Conservation (phyloP, 345 rosid species). For the Alliaria petiolata region DNA sequence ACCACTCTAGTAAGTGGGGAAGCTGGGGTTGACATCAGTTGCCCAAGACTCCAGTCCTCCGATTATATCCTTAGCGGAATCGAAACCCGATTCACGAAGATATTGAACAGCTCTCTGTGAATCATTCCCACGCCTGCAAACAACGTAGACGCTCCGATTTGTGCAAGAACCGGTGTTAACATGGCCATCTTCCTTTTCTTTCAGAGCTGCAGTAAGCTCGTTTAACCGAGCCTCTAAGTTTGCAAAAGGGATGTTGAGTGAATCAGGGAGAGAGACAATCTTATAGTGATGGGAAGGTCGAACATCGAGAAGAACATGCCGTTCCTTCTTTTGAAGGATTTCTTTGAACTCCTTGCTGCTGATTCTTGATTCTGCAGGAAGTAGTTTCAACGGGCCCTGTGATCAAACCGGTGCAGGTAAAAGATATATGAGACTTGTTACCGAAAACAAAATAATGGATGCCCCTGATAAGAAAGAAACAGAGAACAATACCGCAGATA, state of each 20-base stretch:
- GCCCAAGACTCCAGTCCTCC: slow-evolving; percentile 92
- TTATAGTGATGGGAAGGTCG: slow-evolving; percentile 81
- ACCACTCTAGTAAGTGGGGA: slow-evolving; percentile 68
- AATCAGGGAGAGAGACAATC: slow-evolving; percentile 79
- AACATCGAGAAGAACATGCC: slow-evolving; percentile 66
- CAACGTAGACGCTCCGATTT: slow-evolving; percentile 48
- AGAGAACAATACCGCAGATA: slow-evolving; percentile 42
- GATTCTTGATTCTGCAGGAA: slow-evolving; percentile 56
- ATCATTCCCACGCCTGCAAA: slow-evolving; percentile 91
- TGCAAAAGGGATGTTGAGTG: slow-evolving; percentile 67
- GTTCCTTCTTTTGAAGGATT: slow-evolving; percentile 44
- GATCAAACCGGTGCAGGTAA: neutral
- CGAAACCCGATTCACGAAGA: slow-evolving; percentile 56
- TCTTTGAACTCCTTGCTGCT: slow-evolving; percentile 54
- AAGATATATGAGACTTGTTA: neutral
- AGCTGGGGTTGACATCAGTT: slow-evolving; percentile 64
- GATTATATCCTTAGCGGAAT: slow-evolving; percentile 62
- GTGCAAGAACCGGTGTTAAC: slow-evolving; percentile 17
- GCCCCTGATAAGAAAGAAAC: neutral
- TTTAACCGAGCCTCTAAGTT: slow-evolving; percentile 58
- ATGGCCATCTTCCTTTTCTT: slow-evolving; percentile 38
- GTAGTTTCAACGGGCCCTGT: slow-evolving; percentile 63
- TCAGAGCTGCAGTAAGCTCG: slow-evolving; percentile 58
- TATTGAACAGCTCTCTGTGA: slow-evolving; percentile 86
- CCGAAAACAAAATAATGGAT: neutral